Evolutionary conservation across 2,329 filamentous ascomycete genomes (phyloP), one percentile per base, ranked within the genome.

Genomic region (Aspergillus bombycis): DNA sequence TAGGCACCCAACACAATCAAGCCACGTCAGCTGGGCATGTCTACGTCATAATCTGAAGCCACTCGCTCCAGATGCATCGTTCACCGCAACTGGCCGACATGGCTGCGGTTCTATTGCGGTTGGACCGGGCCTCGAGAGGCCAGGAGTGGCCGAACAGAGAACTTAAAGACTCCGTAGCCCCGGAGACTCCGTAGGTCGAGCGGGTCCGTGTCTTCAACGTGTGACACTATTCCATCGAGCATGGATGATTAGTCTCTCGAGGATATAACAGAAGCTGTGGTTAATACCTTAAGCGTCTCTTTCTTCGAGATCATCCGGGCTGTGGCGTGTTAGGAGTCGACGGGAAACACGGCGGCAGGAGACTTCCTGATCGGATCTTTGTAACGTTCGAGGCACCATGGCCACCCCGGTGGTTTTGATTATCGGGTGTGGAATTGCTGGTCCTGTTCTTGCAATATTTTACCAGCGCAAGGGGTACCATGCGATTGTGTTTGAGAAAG

Each of bases 371-470:
- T 16, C 19, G 7, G 16, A 34, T 34, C 32, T 11, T 34, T 10
- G 32, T 45, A 11, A 5, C 8, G 6, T 23, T 23, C 12, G 2
- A 5, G 45, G 12, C 21, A 28, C 4, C 12, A 53, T 53, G 48
- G 3, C 16, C 8, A 1, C 36, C 4, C 58, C 55, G 1, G 41
- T 50, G 11, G 46, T 54, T 19, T 28, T 62, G 0, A 58, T 62
- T 19, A 54, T 62, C 46, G 60, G 60, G n/a, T 58, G 60, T 36
- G 60, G 60, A 7, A 43, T 62, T 32, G 55, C 60, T 3, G 60
- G 60, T 3, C 60, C 60, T 3, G 46, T 62, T 8, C 54, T 62
- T 11, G 60, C 32, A 5, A 10, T 58, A 3, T 11, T 62, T 1
- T 54, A 52, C 19, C 26, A 62, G 38, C 46, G 38, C 46, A 43